Percentiles rank a stretch among this genome's conserved stretches.
Evolutionary conservation across 371 early-diverging fungal genomes (phyloP).

Genomic region (Mortierella sp.): DNA sequence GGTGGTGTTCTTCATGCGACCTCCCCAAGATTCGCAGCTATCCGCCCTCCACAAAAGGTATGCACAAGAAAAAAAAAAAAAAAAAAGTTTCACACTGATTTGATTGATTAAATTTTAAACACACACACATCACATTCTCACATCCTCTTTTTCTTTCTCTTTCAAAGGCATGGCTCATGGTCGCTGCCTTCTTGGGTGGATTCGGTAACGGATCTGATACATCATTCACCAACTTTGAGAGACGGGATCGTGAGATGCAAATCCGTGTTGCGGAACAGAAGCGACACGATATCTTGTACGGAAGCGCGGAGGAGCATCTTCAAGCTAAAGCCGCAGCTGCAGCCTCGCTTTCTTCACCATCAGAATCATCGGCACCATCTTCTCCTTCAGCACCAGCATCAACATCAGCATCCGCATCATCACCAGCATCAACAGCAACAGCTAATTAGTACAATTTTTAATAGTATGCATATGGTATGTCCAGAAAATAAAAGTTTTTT

Average conservation of each 20-base stretch:
- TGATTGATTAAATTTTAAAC: not conserved
- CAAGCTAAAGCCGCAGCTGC: conserved; percentile 16
- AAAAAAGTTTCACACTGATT: not conserved
- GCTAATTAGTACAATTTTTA: too few relatives aligned
- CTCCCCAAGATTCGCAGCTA: conserved; percentile 47
- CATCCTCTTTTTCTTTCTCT: not conserved
- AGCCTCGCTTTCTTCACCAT: conserved; percentile 14
- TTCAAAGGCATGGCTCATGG: conserved; percentile 52
- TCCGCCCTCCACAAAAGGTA: conserved; percentile 52
- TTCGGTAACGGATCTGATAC: conserved; percentile 56
- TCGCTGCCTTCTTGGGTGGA: conserved; percentile 50
- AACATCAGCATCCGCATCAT: not conserved
- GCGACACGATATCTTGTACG: conserved; percentile 46
- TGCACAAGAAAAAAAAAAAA: not conserved
- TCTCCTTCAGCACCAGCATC: not conserved
- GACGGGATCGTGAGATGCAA: conserved; percentile 48
- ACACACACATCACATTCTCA: not conserved
- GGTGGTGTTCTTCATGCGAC: conserved; percentile 47
- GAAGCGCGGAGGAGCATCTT: conserved; percentile 17
- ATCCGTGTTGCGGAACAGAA: conserved; percentile 42
- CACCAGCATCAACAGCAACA: too few relatives aligned
- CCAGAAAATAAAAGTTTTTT: not conserved
- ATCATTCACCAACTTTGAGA: conserved; percentile 53
- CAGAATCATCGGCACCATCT: not conserved
- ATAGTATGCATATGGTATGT: too few relatives aligned